Base-by-base conservation (phyloP, 2,329 filamentous ascomycete species). In the Thelonectria olida region DNA sequence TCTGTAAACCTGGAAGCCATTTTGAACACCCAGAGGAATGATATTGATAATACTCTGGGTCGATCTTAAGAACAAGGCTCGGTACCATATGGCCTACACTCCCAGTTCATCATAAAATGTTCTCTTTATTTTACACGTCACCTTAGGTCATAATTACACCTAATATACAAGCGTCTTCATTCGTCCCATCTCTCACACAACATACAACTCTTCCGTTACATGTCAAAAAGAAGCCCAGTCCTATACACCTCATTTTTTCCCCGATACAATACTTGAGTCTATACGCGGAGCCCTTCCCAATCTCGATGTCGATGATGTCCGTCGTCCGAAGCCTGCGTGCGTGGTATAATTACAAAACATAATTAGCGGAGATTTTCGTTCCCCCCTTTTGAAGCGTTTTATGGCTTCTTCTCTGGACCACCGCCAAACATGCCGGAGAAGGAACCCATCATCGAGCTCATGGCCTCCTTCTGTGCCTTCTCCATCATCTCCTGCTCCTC, bases 401-500 rank as follows among this genome's bases (percentile, higher is more conserved):
- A 70, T 13, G 65, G 53, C 64, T 72, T 72, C 64, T 69, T 72
- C 62, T 73, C 69, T 15, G 66, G 38, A 42, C 10, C 19, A n/a
- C 44, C 56, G 54, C 55, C 62, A 19, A 78, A 77, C 50, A 69
- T 66, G 54, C 72, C 71, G 15, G 66, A 68, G 72, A 96, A 89
- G 25, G 90, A 90, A 60, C 85, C 87, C 86, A 95, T 96, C 92
- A 97, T 97, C 74, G 87, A 92, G 80, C 91, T 92, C 90, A 97
- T 94, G 71, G 91, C 90, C 79, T 97, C 93, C 73, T 97, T 92
- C 78, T 94, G 92, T 65, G 89, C 85, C 83, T 93, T 94, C 83
- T 97, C 95, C 81, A 94, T 90, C 75, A 92, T 87, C 49, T 90
- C 90, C 42, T 92, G 91, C 84, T 97, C 94, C 78, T 98, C 95